These are phyloP conservation scores for Aschersonia sp. DNA, from an alignment of 2,329 filamentous ascomycete genomes.

Conservation along the genomic window DNA sequence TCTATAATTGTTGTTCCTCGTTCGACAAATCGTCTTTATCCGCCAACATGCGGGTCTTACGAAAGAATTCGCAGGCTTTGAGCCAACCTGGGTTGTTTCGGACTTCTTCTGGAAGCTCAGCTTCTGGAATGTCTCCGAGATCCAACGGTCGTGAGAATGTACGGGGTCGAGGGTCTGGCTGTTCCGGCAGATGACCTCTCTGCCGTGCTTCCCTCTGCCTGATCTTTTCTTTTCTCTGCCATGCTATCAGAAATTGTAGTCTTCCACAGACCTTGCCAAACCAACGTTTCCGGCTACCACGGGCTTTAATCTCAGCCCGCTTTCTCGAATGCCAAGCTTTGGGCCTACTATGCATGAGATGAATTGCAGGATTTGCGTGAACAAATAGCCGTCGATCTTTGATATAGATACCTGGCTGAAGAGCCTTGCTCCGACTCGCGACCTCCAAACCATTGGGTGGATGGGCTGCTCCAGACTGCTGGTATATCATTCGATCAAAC, in stretches of 20 bases:
- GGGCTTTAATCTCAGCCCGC: constrained; percentile 30
- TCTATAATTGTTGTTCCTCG: no score
- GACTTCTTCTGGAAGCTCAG: constrained; percentile 29
- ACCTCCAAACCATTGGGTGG: constrained; percentile 10
- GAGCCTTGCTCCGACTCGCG: neutral
- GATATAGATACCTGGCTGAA: neutral
- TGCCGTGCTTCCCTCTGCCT: neutral
- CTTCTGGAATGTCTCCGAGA: constrained; percentile 21
- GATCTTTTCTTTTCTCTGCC: constrained; percentile 8
- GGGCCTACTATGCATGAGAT: constrained; percentile 28
- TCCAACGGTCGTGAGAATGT: constrained; percentile 14
- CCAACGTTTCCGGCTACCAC: constrained; percentile 34
- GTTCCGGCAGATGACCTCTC: neutral
- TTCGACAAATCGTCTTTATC: neutral
- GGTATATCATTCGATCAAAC: constrained; percentile 26
- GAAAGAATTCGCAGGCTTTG: constrained; percentile 22
- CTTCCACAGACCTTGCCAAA: constrained; percentile 30
- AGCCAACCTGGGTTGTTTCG: constrained; percentile 29
- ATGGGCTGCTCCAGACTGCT: constrained; percentile 11
- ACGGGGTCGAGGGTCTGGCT: constrained; percentile 15
- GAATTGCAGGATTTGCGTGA: constrained; percentile 34
- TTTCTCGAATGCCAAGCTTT: constrained; percentile 32
- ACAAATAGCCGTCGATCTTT: constrained; percentile 23
- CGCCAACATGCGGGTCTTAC: constrained; percentile 9
- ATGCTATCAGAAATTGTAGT: constrained; percentile 15